phyloP scores from a whole-genome alignment of 164 flowering plant species.

The Stephania japonica region DNA sequence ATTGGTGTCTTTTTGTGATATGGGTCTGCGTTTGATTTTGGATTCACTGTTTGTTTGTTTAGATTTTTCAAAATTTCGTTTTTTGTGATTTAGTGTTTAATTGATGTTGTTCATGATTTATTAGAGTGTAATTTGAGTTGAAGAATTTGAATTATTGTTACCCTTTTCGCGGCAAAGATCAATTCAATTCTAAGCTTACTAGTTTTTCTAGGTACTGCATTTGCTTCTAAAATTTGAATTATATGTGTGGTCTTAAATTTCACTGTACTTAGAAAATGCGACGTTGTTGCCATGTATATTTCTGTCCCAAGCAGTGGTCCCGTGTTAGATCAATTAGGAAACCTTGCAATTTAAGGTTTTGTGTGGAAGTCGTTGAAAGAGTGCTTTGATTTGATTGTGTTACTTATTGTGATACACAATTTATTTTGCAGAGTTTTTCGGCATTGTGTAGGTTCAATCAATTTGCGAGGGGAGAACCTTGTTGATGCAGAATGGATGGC shows the following conservation, averaged over 20 bases:
- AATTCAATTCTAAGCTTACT: no score
- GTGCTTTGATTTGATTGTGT: neutral
- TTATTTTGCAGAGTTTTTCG: conserved; percentile 56
- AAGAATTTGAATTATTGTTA: no score
- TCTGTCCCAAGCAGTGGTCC: neutral
- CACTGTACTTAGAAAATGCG: no score
- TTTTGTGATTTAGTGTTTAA: no score
- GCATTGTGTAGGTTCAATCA: conserved; percentile 52
- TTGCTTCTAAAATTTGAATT: no score
- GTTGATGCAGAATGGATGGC: conserved; percentile 98
- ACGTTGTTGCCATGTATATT: neutral
- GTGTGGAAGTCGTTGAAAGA: neutral
- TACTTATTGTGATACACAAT: neutral
- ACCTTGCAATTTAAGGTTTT: neutral
- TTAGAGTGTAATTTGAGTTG: no score
- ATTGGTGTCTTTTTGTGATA: neutral
- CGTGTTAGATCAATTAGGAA: neutral
- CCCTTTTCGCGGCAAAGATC: no score
- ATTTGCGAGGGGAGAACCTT: conserved; percentile 50
- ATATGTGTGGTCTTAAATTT: no score
- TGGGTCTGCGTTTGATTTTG: neutral
- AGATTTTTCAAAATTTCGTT: no score
- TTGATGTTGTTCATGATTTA: no score
- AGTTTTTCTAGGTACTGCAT: no score
- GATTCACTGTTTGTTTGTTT: no score